These are phyloP conservation scores for Rhynchospora tenuis DNA, from an alignment of 176 grass and related monocot genomes.

Conservation along the genomic window DNA sequence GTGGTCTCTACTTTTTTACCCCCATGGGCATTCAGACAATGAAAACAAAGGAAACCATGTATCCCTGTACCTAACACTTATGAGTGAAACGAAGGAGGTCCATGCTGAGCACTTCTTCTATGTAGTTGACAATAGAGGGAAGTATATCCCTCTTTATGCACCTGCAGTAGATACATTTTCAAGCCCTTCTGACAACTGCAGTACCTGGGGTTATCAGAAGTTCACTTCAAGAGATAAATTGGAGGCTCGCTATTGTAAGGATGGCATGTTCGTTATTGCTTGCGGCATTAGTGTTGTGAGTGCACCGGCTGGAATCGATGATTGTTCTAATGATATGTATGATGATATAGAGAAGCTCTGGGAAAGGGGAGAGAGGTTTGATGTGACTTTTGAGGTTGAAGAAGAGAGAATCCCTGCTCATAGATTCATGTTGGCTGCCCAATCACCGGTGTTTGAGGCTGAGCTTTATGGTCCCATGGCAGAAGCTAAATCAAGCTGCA, in stretches of 20 bases:
- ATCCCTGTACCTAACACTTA: neutral
- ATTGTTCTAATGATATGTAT: neutral
- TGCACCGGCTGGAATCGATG: no score
- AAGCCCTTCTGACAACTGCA: no score
- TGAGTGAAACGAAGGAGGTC: neutral
- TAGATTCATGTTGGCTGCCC: neutral
- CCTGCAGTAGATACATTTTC: neutral
- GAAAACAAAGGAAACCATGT: no score
- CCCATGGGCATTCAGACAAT: neutral
- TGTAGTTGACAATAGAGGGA: neutral
- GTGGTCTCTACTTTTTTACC: neutral
- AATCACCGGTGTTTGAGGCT: slow-evolving; percentile 35
- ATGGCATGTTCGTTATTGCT: neutral
- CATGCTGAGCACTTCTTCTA: neutral
- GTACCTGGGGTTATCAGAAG: neutral
- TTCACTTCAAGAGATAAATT: neutral
- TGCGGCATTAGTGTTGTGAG: neutral
- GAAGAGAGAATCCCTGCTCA: slow-evolving; percentile 10
- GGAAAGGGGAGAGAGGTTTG: neutral
- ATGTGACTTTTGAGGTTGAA: slow-evolving; percentile 20
- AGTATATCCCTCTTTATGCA: neutral
- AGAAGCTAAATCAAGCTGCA: neutral
- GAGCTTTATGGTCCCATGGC: slow-evolving; percentile 25
- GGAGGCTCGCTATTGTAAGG: neutral
- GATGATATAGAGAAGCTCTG: slow-evolving; percentile 16